Conservation (phyloP, 805 yeast species). For the Teunomyces barrocoloradensis region DNA sequence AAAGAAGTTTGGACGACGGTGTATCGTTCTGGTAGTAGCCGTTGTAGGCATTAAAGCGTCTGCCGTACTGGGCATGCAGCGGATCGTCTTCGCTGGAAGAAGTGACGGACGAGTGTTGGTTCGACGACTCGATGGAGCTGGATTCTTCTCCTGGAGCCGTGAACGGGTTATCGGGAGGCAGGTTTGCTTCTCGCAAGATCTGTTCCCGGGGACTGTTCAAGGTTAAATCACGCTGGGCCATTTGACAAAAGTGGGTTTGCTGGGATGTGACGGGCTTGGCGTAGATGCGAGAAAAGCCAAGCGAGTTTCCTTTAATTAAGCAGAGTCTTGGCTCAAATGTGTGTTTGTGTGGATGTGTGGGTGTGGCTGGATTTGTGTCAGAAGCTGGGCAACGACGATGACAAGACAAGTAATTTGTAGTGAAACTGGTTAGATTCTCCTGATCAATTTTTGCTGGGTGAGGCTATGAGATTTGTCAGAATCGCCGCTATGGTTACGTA, state of each 20-base stretch:
- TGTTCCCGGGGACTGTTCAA: slow-evolving; percentile 19
- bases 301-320: too few species aligned
- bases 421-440: background rate
- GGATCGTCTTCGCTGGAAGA: slow-evolving; percentile 11
- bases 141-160: slow-evolving; percentile 10
- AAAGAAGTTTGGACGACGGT: slow-evolving; percentile 37
- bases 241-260: background rate
- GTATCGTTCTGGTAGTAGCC: slow-evolving; percentile 42
- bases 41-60: slow-evolving; percentile 41
- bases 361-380: background rate
- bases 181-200: background rate
- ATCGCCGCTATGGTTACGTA: background rate
- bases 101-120: slow-evolving; percentile 9
- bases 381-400: background rate
- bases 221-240: slow-evolving; percentile 33
- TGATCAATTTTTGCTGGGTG: slow-evolving; percentile 1
- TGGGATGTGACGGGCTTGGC: background rate
- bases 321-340: background rate
- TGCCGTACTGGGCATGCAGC: slow-evolving; percentile 25
- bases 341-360: too few species aligned
- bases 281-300: background rate
- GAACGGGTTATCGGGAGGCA: slow-evolving; percentile 10
- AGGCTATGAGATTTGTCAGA: slow-evolving; percentile 4
- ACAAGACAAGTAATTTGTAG: background rate
- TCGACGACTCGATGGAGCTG: slow-evolving; percentile 9